Evolutionary conservation across 371 early-diverging fungal genomes (phyloP).

Genomic region (Entomophthora muscae): DNA sequence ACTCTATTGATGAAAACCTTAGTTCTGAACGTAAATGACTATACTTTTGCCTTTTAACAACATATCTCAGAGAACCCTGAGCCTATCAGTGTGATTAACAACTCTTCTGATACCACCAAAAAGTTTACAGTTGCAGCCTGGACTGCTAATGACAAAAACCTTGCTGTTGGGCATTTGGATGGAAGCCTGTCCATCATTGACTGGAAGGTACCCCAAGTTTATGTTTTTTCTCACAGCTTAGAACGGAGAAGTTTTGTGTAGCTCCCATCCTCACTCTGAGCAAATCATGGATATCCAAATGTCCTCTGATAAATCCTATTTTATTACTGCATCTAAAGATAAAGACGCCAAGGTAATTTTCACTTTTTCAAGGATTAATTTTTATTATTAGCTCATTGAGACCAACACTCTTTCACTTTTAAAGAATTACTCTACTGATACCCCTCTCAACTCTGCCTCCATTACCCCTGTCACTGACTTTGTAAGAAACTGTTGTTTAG

Average conservation of each 20-base stretch:
- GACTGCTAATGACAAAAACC: constrained; percentile 77
- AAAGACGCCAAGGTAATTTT: constrained; percentile 50
- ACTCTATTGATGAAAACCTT: constrained; percentile 46
- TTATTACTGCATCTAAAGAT: constrained; percentile 96
- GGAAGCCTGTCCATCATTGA: constrained; percentile 80
- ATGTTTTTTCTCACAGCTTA: constrained; percentile 6
- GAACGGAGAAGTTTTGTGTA: constrained; percentile 43
- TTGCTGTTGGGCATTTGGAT: constrained; percentile 85
- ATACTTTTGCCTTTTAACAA: not conserved
- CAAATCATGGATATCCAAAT: constrained; percentile 90
- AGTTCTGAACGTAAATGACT: constrained; percentile 16
- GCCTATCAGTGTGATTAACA: constrained; percentile 40
- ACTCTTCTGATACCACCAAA: constrained; percentile 27
- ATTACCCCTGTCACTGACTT: constrained; percentile 77
- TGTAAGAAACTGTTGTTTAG: constrained; percentile 13
- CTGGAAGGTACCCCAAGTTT: constrained; percentile 28
- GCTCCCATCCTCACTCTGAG: constrained; percentile 45
- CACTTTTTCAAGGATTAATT: not conserved
- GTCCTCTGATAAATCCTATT: constrained; percentile 80
- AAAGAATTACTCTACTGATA: constrained; percentile 79
- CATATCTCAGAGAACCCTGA: constrained; percentile 43
- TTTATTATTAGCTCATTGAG: constrained; percentile 40
- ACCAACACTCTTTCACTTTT: constrained; percentile 58
- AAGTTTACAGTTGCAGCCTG: constrained; percentile 89
- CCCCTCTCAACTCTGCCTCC: constrained; percentile 92